Evolutionary conservation across 208 protist species (phyloP).

Genomic region (Vickermania ingenoplastis): DNA sequence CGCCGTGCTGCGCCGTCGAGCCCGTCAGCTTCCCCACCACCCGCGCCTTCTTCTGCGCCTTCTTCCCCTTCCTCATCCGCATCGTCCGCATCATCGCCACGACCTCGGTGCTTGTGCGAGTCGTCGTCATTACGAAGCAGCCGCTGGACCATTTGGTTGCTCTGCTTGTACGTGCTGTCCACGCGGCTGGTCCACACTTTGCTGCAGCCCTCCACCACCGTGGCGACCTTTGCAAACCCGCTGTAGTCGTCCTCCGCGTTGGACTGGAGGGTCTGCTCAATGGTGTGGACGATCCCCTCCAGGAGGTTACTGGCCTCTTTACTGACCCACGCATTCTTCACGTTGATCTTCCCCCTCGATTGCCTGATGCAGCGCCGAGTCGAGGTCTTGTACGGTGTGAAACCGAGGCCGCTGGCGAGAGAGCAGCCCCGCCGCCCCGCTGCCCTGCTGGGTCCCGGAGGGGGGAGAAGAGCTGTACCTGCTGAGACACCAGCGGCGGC

Average conservation of each 20-base stretch:
- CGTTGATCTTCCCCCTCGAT: constrained; percentile 86
- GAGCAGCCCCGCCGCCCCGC: too few relatives aligned
- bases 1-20: neutral
- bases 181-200: constrained; percentile 88
- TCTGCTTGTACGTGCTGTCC: constrained; percentile 80
- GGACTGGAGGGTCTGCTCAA: constrained; percentile 63
- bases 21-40: too few relatives aligned
- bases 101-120: constrained; percentile 6
- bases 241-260: constrained; percentile 63
- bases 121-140: constrained; percentile 69
- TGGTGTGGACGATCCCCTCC: constrained; percentile 82
- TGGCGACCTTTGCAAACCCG: constrained; percentile 84
- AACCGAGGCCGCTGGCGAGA: constrained; percentile 71
- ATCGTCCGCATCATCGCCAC: constrained; percentile 9
- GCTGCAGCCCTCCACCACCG: constrained; percentile 84
- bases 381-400: constrained; percentile 74
- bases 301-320: constrained; percentile 84
- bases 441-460: too few relatives aligned
- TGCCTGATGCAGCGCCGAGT: constrained; percentile 71
- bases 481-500: too few relatives aligned
- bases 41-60: too few relatives aligned
- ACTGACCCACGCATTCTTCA: constrained; percentile 80
- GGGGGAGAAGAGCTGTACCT: too few relatives aligned
- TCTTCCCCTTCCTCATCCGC: constrained; percentile 21
- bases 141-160: constrained; percentile 79